These are phyloP conservation scores for Vitellaria paradoxa DNA, from an alignment of 179 eudicot species.

Conservation along the genomic window DNA sequence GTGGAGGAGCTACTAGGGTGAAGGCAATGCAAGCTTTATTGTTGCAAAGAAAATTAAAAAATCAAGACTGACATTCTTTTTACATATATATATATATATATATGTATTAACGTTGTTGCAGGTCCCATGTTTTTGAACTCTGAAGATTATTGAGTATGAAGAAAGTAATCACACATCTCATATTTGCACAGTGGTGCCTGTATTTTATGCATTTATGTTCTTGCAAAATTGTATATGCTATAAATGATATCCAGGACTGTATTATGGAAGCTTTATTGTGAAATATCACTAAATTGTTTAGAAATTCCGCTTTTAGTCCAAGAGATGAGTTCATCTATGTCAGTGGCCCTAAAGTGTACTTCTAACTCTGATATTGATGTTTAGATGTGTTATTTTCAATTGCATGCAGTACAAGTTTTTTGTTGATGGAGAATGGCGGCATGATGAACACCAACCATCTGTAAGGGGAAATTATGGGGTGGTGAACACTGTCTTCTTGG, in stretches of 20 bases:
- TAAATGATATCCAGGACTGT: not conserved
- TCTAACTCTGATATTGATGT: not conserved
- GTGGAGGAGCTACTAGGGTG: too few relatives aligned
- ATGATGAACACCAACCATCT: slow-evolving; percentile 66
- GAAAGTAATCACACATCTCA: not conserved
- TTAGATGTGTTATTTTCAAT: not conserved
- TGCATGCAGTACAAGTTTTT: slow-evolving; percentile 71
- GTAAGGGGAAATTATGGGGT: slow-evolving; percentile 65
- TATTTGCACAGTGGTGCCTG: not conserved
- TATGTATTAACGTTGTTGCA: not conserved
- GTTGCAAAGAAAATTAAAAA: too few relatives aligned
- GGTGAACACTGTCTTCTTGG: slow-evolving; percentile 59
- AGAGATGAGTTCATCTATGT: slow-evolving; percentile 4
- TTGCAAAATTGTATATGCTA: not conserved
- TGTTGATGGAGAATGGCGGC: slow-evolving; percentile 86
- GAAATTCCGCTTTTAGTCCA: not conserved
- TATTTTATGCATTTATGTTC: not conserved
- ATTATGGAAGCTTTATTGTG: not conserved
- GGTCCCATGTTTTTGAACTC: not conserved
- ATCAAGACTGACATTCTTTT: too few relatives aligned
- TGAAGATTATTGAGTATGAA: slow-evolving; percentile 3
- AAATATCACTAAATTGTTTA: not conserved
- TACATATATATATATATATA: not conserved
- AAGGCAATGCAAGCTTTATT: too few relatives aligned
- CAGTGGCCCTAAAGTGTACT: not conserved